Evolutionary conservation across 2,329 filamentous ascomycete genomes (phyloP).

Genomic region (Pseudofabraea citricarpa): DNA sequence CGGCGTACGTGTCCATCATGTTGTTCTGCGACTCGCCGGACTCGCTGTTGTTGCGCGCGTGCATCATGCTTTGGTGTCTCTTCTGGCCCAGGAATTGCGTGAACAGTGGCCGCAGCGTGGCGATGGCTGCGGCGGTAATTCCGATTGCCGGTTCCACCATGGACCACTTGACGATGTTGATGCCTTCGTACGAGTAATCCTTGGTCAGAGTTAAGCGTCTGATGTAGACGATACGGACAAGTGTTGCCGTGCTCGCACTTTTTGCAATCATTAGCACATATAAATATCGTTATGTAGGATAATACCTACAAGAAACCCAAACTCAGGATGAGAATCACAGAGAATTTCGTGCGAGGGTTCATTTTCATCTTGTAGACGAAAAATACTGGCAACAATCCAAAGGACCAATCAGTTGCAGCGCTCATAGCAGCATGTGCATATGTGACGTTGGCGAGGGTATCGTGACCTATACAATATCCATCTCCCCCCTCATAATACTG

Average conservation of each 20-base stretch:
- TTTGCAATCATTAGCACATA: no score
- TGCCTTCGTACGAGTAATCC: constrained; percentile 36
- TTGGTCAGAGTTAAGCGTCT: constrained; percentile 28
- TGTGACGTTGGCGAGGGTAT: constrained; percentile 17
- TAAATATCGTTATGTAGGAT: no score
- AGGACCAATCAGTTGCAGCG: constrained; percentile 23
- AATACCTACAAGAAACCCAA: constrained; percentile 36
- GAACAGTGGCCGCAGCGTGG: constrained; percentile 34
- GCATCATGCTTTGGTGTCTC: background rate
- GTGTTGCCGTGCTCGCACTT: constrained; percentile 36
- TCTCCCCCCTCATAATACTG: constrained; percentile 21
- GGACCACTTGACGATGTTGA: constrained; percentile 39
- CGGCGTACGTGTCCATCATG: background rate
- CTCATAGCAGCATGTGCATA: constrained; percentile 24
- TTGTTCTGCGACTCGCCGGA: background rate
- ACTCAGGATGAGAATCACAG: constrained; percentile 26
- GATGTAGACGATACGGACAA: constrained; percentile 39
- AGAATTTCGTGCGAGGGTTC: constrained; percentile 26
- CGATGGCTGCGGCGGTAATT: constrained; percentile 34
- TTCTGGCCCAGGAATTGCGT: constrained; percentile 10
- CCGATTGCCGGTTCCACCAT: constrained; percentile 38
- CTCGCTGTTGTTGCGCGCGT: background rate
- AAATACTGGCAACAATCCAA: constrained; percentile 24
- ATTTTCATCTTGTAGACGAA: constrained; percentile 25
- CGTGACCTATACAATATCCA: constrained; percentile 27